phyloP scores from a whole-genome alignment of 805 yeast genomes.

The Zygosaccharomyces lentus region DNA sequence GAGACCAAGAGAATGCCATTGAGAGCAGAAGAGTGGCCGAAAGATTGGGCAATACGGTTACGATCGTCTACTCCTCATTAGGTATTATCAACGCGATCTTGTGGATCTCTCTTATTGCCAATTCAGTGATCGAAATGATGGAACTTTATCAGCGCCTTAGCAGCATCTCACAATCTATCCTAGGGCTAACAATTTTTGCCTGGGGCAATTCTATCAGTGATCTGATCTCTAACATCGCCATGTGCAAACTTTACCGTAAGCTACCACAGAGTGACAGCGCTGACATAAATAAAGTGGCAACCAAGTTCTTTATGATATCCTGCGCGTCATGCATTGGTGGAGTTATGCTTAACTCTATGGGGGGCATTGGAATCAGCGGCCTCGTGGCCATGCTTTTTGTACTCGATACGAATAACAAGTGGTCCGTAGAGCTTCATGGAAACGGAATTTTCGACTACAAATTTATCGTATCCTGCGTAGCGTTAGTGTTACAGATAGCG shows the following conservation, averaged over 20 bases:
- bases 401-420: conserved; percentile 13
- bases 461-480: conserved; percentile 26
- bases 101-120: conserved; percentile 35
- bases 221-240: conserved; percentile 75
- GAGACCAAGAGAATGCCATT: conserved; percentile 9
- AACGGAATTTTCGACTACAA: conserved; percentile 16
- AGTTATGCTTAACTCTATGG: conserved; percentile 70
- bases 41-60: conserved; percentile 14
- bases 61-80: conserved; percentile 16
- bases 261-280: conserved; percentile 21
- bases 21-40: conserved; percentile 20
- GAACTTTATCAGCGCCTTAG: conserved; percentile 32
- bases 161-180: conserved; percentile 66
- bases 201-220: conserved; percentile 94
- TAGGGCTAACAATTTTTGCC: conserved; percentile 91
- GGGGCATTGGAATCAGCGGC: conserved; percentile 82
- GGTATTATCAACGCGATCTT: conserved; percentile 33
- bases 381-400: conserved; percentile 39
- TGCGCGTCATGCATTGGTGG: conserved; percentile 93
- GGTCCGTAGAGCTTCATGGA: conserved; percentile 21
- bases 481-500: conserved; percentile 23
- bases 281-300: conserved; percentile 21
- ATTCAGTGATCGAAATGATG: conserved; percentile 34
- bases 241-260: conserved; percentile 53
- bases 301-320: conserved; percentile 85